phyloP scores from a whole-genome alignment of 2,329 filamentous ascomycete genomes.

The Xylariaceae sp. region DNA sequence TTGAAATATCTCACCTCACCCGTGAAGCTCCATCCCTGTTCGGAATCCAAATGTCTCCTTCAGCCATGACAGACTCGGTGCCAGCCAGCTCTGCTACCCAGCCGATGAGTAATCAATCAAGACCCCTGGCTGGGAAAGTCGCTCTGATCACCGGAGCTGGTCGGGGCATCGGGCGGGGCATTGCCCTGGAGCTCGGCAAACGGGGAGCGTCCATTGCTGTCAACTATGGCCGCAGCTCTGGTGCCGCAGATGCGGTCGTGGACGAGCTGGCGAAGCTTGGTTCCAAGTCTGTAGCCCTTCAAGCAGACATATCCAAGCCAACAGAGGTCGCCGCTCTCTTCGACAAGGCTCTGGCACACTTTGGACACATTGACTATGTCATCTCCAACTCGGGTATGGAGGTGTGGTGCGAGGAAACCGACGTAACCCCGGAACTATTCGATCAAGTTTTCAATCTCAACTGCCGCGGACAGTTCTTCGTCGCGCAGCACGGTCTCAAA shows the following conservation, averaged over 20 bases:
- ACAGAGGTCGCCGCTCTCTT: conserved; percentile 61
- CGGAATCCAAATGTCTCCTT: conserved; percentile 29
- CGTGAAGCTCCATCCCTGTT: conserved; percentile 10
- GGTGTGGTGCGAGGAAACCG: conserved; percentile 67
- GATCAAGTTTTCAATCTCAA: conserved; percentile 72
- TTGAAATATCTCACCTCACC: neutral
- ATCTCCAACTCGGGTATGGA: conserved; percentile 72
- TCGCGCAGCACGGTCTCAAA: conserved; percentile 72
- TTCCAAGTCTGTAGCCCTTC: conserved; percentile 56
- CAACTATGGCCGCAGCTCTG: conserved; percentile 61
- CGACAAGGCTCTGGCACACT: conserved; percentile 61
- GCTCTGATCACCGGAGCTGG: conserved; percentile 64
- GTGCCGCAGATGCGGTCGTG: conserved; percentile 57
- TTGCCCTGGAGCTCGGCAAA: conserved; percentile 64
- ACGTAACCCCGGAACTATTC: conserved; percentile 68
- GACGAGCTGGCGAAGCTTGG: conserved; percentile 53
- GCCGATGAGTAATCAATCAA: conserved; percentile 28
- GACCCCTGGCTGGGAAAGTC: conserved; percentile 49
- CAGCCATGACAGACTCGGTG: conserved; percentile 20
- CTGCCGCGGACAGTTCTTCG: conserved; percentile 72
- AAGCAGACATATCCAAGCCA: conserved; percentile 63
- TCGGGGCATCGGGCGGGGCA: conserved; percentile 65
- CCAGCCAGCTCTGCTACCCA: conserved; percentile 12
- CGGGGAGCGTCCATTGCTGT: conserved; percentile 64
- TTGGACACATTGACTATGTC: conserved; percentile 69